Evolutionary conservation across 345 rosid genomes (phyloP).

Genomic region (Aethionema arabicum): DNA sequence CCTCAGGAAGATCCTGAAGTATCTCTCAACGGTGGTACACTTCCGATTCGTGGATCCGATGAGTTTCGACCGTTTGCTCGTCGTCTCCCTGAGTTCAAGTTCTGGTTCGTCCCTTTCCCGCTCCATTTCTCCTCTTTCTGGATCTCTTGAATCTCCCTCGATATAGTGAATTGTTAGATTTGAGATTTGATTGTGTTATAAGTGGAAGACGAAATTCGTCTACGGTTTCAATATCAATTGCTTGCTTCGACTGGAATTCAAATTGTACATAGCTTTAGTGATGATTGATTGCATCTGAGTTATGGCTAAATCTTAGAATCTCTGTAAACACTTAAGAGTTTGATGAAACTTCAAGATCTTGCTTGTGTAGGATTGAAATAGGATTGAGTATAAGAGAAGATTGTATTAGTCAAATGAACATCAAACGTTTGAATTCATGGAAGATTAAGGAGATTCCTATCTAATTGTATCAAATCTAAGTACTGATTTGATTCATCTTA

Average conservation of each 20-base stretch:
- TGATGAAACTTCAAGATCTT: constrained; percentile 19
- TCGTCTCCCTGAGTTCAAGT: constrained; percentile 90
- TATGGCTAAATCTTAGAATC: background rate
- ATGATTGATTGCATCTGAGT: constrained; percentile 1
- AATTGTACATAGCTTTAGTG: background rate
- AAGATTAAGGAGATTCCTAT: background rate
- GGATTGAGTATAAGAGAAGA: background rate
- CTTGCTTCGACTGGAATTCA: no score
- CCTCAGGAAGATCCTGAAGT: constrained; percentile 93
- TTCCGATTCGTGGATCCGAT: constrained; percentile 88
- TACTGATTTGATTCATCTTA: background rate
- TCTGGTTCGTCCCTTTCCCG: constrained; percentile 50
- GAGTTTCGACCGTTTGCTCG: constrained; percentile 95
- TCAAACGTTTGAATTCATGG: background rate
- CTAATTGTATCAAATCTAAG: background rate
- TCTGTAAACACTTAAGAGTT: constrained; percentile 8
- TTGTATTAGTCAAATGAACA: background rate
- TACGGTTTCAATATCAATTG: background rate
- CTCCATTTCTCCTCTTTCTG: background rate
- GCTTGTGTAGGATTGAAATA: background rate
- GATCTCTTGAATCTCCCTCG: background rate
- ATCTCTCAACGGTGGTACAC: constrained; percentile 53
- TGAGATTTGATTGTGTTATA: background rate
- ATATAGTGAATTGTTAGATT: constrained; percentile 5
- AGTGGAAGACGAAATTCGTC: background rate